Conservation (phyloP, 345 rosid genomes). For the Passiflora organensis region DNA sequence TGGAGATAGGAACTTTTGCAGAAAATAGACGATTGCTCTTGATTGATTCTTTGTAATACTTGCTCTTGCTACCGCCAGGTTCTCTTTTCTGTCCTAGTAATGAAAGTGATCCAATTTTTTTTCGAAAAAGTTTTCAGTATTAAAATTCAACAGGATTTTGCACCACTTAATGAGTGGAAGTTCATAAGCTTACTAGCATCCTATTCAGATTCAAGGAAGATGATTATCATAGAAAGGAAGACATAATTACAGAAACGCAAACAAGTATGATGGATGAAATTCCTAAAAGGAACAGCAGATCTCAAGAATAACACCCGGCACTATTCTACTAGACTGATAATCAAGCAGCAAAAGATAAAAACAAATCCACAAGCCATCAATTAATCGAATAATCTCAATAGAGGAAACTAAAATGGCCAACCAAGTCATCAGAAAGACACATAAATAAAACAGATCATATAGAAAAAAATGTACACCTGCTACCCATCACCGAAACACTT, state of each 20-base stretch:
- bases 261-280: conserved; percentile 1
- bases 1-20: too few species aligned
- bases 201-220: background rate
- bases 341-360: conserved; percentile 6
- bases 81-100: too few species aligned
- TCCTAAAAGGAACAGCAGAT: conserved; percentile 35
- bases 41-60: too few species aligned
- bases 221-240: conserved; percentile 9
- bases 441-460: conserved; percentile 39
- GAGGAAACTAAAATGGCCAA: conserved; percentile 1
- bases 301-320: conserved; percentile 23
- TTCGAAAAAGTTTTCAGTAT: too few species aligned
- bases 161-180: too few species aligned
- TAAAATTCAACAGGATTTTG: too few species aligned
- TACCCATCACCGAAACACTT: conserved; percentile 23
- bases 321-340: conserved; percentile 5
- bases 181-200: conserved; percentile 7
- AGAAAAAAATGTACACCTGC: conserved; percentile 11
- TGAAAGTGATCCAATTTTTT: too few species aligned
- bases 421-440: conserved; percentile 15
- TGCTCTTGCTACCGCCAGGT: too few species aligned
- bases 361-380: conserved; percentile 12
- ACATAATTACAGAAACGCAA: too few species aligned
- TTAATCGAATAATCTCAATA: conserved; percentile 10
- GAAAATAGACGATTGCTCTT: too few species aligned